These are phyloP conservation scores for Coemansia sp. DNA, from an alignment of 192 early-diverging fungal genomes.

Conservation along the genomic window DNA sequence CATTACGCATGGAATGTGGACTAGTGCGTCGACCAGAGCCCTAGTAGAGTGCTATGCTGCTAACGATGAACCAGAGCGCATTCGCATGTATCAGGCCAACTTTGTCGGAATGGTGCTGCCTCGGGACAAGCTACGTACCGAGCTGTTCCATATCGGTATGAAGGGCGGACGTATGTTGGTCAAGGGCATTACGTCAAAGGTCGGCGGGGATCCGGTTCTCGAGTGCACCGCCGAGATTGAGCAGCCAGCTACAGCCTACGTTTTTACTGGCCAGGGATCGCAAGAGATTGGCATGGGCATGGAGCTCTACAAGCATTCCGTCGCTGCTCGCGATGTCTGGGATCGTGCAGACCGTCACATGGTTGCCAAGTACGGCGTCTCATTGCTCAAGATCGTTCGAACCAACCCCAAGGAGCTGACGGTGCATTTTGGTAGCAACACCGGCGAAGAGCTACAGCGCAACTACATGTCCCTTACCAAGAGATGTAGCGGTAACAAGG, in stretches of 20 bases:
- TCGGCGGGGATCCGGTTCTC: slow-evolving; percentile 60
- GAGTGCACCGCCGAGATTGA: slow-evolving; percentile 85
- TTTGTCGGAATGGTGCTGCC: slow-evolving; percentile 92
- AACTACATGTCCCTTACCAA: slow-evolving; percentile 76
- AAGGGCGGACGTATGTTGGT: slow-evolving; percentile 90
- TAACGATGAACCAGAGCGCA: slow-evolving; percentile 80
- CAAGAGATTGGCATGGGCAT: slow-evolving; percentile 96
- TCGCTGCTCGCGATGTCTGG: slow-evolving; percentile 83
- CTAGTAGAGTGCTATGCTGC: slow-evolving; percentile 88
- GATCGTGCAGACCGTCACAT: slow-evolving; percentile 87
- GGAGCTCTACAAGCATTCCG: slow-evolving; percentile 81
- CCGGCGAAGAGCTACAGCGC: slow-evolving; percentile 74
- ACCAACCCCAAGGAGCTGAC: slow-evolving; percentile 67
- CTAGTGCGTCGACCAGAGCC: slow-evolving; percentile 85
- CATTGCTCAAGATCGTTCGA: slow-evolving; percentile 88
- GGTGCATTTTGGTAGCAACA: slow-evolving; percentile 76
- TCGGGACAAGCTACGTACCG: slow-evolving; percentile 74
- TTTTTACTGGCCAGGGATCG: slow-evolving; percentile 97
- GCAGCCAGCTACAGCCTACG: slow-evolving; percentile 85
- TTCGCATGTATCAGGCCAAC: slow-evolving; percentile 73
- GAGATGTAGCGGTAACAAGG: neutral
- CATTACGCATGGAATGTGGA: slow-evolving; percentile 97
- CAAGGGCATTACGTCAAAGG: slow-evolving; percentile 79
- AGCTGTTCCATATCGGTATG: slow-evolving; percentile 91
- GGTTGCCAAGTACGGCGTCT: slow-evolving; percentile 78